A percentile compares a stretch with the other conserved stretches of the same genome.
These are phyloP conservation scores for Mycena rosella DNA, from an alignment of 768 basidiomycete genomes.

Conservation along the genomic window DNA sequence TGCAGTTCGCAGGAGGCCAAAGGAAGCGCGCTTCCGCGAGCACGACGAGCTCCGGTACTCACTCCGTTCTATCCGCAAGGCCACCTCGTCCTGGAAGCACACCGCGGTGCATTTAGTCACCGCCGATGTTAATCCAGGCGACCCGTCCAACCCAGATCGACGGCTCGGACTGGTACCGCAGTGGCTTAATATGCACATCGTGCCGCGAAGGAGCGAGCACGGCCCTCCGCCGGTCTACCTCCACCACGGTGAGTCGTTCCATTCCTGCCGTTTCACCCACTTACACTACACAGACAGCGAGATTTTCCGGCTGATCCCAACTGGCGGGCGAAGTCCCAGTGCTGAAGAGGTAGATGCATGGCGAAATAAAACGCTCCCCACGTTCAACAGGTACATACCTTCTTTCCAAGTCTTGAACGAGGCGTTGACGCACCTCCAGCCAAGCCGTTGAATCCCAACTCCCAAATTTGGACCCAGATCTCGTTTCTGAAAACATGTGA, in stretches of 20 bases:
- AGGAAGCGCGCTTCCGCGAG: slow-evolving; percentile 42
- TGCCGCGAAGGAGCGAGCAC: slow-evolving; percentile 39
- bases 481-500: slow-evolving; percentile 47
- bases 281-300: slow-evolving; percentile 32
- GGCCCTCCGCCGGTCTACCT: slow-evolving; percentile 42
- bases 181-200: slow-evolving; percentile 47
- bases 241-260: slow-evolving; percentile 47
- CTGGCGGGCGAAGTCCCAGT: not conserved
- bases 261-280: slow-evolving; percentile 30
- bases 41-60: slow-evolving; percentile 53
- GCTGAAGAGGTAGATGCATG: slow-evolving; percentile 16
- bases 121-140: slow-evolving; percentile 46
- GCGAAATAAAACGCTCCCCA: slow-evolving; percentile 32
- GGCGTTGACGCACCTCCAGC: slow-evolving; percentile 33
- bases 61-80: slow-evolving; percentile 46
- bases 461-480: slow-evolving; percentile 40
- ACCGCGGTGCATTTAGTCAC: slow-evolving; percentile 47
- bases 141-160: slow-evolving; percentile 25
- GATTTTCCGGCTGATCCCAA: slow-evolving; percentile 29
- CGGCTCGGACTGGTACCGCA: slow-evolving; percentile 54
- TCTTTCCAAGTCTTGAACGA: not conserved
- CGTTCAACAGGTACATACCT: slow-evolving; percentile 50
- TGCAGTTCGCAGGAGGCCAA: slow-evolving; percentile 1
- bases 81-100: slow-evolving; percentile 42
- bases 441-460: slow-evolving; percentile 51